These are phyloP conservation scores for Globisporangium paroecandrum DNA, from an alignment of 352 stramenopile species.

Conservation along the genomic window DNA sequence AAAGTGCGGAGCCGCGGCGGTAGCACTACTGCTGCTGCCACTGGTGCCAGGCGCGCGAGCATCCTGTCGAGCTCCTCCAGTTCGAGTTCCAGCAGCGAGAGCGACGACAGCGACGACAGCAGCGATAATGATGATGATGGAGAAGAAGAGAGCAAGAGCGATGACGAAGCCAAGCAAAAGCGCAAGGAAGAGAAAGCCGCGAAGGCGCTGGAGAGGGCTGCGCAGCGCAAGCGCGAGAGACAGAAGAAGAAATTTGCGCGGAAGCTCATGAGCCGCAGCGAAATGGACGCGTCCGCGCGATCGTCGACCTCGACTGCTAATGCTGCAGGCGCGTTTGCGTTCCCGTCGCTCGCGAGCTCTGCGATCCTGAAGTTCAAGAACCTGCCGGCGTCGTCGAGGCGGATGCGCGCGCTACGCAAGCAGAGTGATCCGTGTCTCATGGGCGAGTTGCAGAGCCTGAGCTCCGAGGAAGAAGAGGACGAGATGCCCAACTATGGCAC, in stretches of 20 bases:
- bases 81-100: constrained; percentile 11
- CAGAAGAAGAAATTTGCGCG: constrained; percentile 16
- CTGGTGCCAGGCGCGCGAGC: background rate
- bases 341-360: constrained; percentile 20
- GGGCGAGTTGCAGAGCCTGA: constrained; percentile 21
- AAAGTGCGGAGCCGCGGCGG: background rate
- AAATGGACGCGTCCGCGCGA: constrained; percentile 4
- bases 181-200: background rate
- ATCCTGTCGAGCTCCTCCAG: constrained; percentile 2
- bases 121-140: background rate
- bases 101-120: background rate
- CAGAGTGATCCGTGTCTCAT: constrained; percentile 21
- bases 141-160: background rate
- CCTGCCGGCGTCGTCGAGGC: background rate
- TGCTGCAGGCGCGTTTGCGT: constrained; percentile 1
- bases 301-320: background rate
- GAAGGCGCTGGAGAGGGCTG: background rate
- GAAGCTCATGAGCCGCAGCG: constrained; percentile 19
- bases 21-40: background rate
- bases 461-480: constrained; percentile 18
- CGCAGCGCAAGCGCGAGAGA: constrained; percentile 15
- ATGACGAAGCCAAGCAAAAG: constrained; percentile 1
- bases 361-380: constrained; percentile 22
- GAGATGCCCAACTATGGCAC: constrained; percentile 17
- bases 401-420: constrained; percentile 14